phyloP scores from a whole-genome alignment of 805 yeast genomes.

The Saccharomycopsis amapae region DNA sequence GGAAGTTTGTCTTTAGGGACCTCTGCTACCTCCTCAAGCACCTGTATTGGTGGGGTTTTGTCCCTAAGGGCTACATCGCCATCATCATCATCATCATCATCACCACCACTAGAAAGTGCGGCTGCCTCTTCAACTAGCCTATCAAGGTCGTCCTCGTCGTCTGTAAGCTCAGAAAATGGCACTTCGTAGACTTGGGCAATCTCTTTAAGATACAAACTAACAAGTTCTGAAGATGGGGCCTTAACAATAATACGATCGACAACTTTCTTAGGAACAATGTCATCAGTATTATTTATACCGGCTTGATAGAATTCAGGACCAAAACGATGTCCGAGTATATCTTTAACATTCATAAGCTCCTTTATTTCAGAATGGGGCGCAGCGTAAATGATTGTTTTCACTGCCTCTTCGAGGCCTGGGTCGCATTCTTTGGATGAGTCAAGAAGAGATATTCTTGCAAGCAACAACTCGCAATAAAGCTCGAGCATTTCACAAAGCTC shows the following conservation, averaged over 20 bases:
- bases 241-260: conserved; percentile 52
- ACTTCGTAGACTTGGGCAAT: conserved; percentile 76
- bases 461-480: conserved; percentile 70
- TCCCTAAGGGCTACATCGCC: background rate
- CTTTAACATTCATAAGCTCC: conserved; percentile 57
- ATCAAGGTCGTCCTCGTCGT: conserved; percentile 27
- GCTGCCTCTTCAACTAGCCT: conserved; percentile 24
- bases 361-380: conserved; percentile 70
- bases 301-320: conserved; percentile 58
- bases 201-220: conserved; percentile 63
- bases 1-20: background rate
- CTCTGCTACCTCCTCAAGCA: background rate
- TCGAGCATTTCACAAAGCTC: conserved; percentile 76
- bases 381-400: conserved; percentile 58
- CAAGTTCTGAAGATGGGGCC: conserved; percentile 61
- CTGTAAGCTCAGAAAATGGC: conserved; percentile 53
- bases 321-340: conserved; percentile 51
- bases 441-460: conserved; percentile 64
- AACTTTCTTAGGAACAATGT: conserved; percentile 62
- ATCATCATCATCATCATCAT: conserved; percentile 27
- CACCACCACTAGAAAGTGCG: conserved; percentile 27
- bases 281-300: conserved; percentile 45
- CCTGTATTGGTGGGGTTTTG: background rate
- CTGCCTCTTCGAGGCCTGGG: conserved; percentile 67
- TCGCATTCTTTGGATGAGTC: conserved; percentile 36